phyloP scores from a whole-genome alignment of 108 stramenopile genomes.

The Cyclotella cryptica region DNA sequence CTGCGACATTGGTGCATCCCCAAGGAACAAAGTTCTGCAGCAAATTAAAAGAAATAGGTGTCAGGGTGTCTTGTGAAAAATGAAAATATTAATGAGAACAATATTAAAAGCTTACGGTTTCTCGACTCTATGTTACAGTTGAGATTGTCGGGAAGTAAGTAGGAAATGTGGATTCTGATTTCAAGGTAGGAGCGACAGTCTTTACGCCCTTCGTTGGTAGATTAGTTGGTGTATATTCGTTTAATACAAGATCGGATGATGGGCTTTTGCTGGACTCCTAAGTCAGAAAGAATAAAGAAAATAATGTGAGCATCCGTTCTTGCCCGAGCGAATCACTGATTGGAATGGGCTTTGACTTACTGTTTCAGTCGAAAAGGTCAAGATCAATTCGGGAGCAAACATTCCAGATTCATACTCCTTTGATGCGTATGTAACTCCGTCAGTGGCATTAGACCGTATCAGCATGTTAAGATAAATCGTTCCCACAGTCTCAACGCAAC shows the following conservation, averaged over 20 bases:
- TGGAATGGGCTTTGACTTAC: too few relatives aligned
- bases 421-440: constrained; percentile 14
- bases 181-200: background rate
- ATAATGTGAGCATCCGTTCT: too few relatives aligned
- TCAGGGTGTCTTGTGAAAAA: background rate
- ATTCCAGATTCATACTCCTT: constrained; percentile 5
- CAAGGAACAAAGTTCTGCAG: constrained; percentile 4
- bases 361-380: constrained; percentile 3
- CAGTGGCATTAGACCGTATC: background rate
- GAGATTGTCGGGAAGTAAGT: background rate
- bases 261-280: too few relatives aligned
- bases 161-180: background rate
- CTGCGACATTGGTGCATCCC: constrained; percentile 6
- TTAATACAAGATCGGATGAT: too few relatives aligned
- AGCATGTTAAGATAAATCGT: background rate
- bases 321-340: too few relatives aligned
- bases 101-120: background rate
- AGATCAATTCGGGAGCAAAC: constrained; percentile 9
- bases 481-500: constrained; percentile 3
- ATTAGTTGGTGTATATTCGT: too few relatives aligned
- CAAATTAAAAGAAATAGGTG: background rate
- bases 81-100: background rate
- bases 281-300: too few relatives aligned
- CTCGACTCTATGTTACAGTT: background rate
- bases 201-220: too few relatives aligned